phyloP scores from a whole-genome alignment of 2,329 filamentous ascomycete genomes.

The Sporothrix protearum region DNA sequence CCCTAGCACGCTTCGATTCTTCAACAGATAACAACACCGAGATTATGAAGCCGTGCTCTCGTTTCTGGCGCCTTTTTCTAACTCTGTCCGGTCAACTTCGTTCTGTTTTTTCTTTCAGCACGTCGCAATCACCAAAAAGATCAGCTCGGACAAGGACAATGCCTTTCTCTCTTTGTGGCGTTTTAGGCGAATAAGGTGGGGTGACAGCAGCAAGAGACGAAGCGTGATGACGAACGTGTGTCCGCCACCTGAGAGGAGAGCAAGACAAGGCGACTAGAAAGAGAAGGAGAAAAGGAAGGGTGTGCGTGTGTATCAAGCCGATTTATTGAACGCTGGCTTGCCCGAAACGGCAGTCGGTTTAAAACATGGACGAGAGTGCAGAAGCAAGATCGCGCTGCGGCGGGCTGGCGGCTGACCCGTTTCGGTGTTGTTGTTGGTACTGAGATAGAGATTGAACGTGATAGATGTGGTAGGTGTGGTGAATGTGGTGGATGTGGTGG shows the following conservation, averaged over 20 bases:
- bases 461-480: background rate
- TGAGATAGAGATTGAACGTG: background rate
- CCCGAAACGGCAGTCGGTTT: constrained; percentile 2
- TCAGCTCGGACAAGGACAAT: background rate
- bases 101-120: background rate
- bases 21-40: background rate
- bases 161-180: constrained; percentile 4
- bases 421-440: background rate
- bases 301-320: background rate
- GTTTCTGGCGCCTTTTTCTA: background rate
- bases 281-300: background rate
- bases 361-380: constrained; percentile 6
- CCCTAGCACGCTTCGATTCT: background rate
- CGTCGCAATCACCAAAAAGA: background rate
- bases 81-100: too few relatives aligned
- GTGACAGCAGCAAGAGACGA: constrained; percentile 11
- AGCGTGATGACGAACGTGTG: constrained; percentile 10
- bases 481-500: background rate
- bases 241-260: background rate
- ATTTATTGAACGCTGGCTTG: background rate
- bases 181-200: constrained; percentile 14
- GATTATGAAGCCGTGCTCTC: background rate
- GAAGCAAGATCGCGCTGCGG: constrained; percentile 8
- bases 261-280: background rate
- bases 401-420: background rate